Evolutionary conservation across 176 grass and related monocot genomes (phyloP).

Genomic region (Musa beccarii): DNA sequence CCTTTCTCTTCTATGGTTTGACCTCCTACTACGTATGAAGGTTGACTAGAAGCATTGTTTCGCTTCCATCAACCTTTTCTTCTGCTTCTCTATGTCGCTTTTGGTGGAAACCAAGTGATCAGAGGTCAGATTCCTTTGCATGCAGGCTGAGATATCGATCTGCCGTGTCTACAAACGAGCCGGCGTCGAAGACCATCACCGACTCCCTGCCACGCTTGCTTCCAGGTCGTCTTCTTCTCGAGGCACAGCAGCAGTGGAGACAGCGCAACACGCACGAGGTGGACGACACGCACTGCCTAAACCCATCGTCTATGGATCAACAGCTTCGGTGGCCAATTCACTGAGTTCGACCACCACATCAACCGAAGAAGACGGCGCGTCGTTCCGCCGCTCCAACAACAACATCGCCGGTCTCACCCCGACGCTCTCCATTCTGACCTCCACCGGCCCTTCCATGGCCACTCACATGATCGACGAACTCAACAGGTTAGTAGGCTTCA

Average conservation of each 20-base stretch:
- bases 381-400: constrained; percentile 40
- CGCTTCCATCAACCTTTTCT: too few species aligned
- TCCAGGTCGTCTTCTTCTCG: neutral
- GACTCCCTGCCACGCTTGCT: constrained; percentile 14
- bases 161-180: constrained; percentile 87
- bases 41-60: too few species aligned
- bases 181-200: constrained; percentile 65
- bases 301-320: constrained; percentile 29
- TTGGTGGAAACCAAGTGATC: too few species aligned
- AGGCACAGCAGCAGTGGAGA: neutral
- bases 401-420: constrained; percentile 11
- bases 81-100: neutral
- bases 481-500: constrained; percentile 46
- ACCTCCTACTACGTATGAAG: neutral
- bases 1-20: neutral
- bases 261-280: too few species aligned
- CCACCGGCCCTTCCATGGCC: constrained; percentile 35
- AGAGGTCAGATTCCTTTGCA: too few species aligned
- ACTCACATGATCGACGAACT: constrained; percentile 61
- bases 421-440: constrained; percentile 34
- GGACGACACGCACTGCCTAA: too few species aligned
- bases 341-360: constrained; percentile 65
- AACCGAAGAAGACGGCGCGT: constrained; percentile 65
- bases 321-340: constrained; percentile 38
- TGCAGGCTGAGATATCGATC: constrained; percentile 60